These are phyloP conservation scores for Radiomyces spectabilis DNA, from an alignment of 192 early-diverging fungal genomes.

Conservation along the genomic window DNA sequence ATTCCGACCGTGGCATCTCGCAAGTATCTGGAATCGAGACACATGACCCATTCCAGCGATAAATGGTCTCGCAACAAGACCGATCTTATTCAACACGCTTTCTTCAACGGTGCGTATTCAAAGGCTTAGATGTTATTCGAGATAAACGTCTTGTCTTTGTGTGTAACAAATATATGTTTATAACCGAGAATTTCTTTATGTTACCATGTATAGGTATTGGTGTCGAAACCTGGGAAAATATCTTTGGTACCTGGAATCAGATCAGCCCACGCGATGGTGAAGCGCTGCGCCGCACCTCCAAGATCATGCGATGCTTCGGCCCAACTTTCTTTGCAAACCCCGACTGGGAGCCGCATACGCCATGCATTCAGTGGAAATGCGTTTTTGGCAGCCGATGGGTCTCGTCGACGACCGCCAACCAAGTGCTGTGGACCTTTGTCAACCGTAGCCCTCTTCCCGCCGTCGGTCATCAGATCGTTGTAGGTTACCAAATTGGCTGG, in stretches of 20 bases:
- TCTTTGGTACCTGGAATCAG: slow-evolving; percentile 22
- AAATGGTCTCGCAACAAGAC: slow-evolving; percentile 16
- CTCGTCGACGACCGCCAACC: neutral
- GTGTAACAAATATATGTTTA: too few species aligned
- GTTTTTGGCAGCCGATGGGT: slow-evolving; percentile 5
- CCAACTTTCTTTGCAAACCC: slow-evolving; percentile 7
- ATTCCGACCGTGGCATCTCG: slow-evolving; percentile 12
- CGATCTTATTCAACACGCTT: slow-evolving; percentile 8
- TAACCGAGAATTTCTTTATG: too few species aligned
- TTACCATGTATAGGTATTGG: slow-evolving; percentile 6
- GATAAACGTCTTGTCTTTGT: too few species aligned
- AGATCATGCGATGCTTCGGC: slow-evolving; percentile 13
- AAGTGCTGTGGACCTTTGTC: slow-evolving; percentile 12
- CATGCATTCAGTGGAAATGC: slow-evolving; percentile 10
- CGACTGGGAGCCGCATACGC: slow-evolving; percentile 16
- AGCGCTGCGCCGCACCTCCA: slow-evolving; percentile 6
- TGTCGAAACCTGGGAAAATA: slow-evolving; percentile 17
- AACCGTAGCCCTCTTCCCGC: slow-evolving; percentile 7
- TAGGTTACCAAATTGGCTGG: slow-evolving; percentile 10
- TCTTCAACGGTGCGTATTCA: slow-evolving; percentile 15
- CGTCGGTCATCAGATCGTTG: slow-evolving; percentile 15
- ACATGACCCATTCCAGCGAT: slow-evolving; percentile 11
- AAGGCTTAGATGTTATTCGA: too few species aligned
- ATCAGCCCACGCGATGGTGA: slow-evolving; percentile 11
- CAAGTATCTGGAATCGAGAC: slow-evolving; percentile 7